Conservation (phyloP, 2,329 filamentous ascomycete species). For the Colletotrichum sp. region DNA sequence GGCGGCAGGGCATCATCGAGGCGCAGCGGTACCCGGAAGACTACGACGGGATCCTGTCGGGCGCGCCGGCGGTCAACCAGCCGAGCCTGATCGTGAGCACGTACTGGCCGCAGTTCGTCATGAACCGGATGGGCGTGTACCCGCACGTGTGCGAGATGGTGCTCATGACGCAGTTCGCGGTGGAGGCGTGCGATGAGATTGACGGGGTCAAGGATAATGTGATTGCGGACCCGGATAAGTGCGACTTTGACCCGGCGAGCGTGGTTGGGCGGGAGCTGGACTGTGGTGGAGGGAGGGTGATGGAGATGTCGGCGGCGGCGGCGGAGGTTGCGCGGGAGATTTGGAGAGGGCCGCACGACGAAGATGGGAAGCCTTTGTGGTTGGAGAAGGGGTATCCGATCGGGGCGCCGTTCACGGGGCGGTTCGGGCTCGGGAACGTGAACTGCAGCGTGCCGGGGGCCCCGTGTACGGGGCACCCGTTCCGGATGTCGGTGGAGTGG, state of each 20-base stretch:
- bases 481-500: slow-evolving; percentile 20
- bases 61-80: slow-evolving; percentile 43
- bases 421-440: slow-evolving; percentile 14
- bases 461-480: slow-evolving; percentile 5
- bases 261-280: slow-evolving; percentile 19
- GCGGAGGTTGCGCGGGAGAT: slow-evolving; percentile 12
- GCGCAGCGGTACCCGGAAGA: slow-evolving; percentile 57
- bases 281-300: slow-evolving; percentile 30
- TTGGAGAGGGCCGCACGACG: slow-evolving; percentile 10
- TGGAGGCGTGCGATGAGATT: slow-evolving; percentile 18
- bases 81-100: slow-evolving; percentile 15
- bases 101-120: slow-evolving; percentile 23
- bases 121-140: slow-evolving; percentile 12
- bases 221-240: slow-evolving; percentile 13
- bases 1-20: slow-evolving; percentile 59
- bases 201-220: slow-evolving; percentile 18
- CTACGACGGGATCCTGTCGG: slow-evolving; percentile 59
- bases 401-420: slow-evolving; percentile 17
- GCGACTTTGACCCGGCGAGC: slow-evolving; percentile 27
- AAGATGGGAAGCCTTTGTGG: slow-evolving; percentile 4
- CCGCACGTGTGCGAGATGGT: slow-evolving; percentile 27
- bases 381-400: slow-evolving; percentile 2
- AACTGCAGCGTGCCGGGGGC: slow-evolving; percentile 7
- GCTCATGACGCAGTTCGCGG: slow-evolving; percentile 30
- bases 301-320: slow-evolving; percentile 6